These are phyloP conservation scores for Apophysomyces trapeziformis DNA, from an alignment of 371 early-diverging fungal genomes.

Conservation along the genomic window DNA sequence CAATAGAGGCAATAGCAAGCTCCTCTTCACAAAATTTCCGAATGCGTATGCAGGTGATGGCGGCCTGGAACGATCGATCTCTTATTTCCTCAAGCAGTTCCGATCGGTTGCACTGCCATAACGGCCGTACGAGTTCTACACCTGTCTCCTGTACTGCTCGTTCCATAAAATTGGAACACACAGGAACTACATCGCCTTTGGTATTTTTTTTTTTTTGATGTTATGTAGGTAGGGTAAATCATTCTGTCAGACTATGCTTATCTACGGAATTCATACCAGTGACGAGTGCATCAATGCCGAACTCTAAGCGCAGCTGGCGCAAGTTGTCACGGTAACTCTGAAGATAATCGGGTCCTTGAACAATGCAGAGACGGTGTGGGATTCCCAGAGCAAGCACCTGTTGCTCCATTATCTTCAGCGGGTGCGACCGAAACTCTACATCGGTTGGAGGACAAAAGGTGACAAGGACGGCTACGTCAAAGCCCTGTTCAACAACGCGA, in stretches of 20 bases:
- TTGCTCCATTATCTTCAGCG: slow-evolving; percentile 40
- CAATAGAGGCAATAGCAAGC: slow-evolving; percentile 26
- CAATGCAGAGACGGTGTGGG: slow-evolving; percentile 38
- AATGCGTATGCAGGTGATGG: slow-evolving; percentile 52
- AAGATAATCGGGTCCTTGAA: slow-evolving; percentile 55
- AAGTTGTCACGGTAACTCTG: slow-evolving; percentile 52
- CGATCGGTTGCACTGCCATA: slow-evolving; percentile 53
- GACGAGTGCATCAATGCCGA: slow-evolving; percentile 49
- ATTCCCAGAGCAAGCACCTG: slow-evolving; percentile 53
- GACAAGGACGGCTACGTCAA: slow-evolving; percentile 49
- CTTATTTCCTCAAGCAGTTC: slow-evolving; percentile 44
- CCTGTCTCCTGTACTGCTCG: slow-evolving; percentile 49
- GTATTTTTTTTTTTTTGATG: neutral
- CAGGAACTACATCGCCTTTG: slow-evolving; percentile 59
- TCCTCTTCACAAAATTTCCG: slow-evolving; percentile 32
- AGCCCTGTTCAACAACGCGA: slow-evolving; percentile 39
- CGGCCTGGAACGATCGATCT: slow-evolving; percentile 36
- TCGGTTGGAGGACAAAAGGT: slow-evolving; percentile 56
- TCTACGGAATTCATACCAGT: slow-evolving; percentile 35
- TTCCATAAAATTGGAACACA: slow-evolving; percentile 65
- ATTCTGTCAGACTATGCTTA: neutral
- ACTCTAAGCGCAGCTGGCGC: slow-evolving; percentile 27
- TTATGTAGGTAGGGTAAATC: neutral
- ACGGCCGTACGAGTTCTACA: slow-evolving; percentile 54
- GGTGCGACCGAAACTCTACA: slow-evolving; percentile 58